A percentile compares a stretch with the other conserved stretches of the same genome.
Conservation (phyloP, 2,329 filamentous ascomycete genomes). For the Alternaria brassicae region DNA sequence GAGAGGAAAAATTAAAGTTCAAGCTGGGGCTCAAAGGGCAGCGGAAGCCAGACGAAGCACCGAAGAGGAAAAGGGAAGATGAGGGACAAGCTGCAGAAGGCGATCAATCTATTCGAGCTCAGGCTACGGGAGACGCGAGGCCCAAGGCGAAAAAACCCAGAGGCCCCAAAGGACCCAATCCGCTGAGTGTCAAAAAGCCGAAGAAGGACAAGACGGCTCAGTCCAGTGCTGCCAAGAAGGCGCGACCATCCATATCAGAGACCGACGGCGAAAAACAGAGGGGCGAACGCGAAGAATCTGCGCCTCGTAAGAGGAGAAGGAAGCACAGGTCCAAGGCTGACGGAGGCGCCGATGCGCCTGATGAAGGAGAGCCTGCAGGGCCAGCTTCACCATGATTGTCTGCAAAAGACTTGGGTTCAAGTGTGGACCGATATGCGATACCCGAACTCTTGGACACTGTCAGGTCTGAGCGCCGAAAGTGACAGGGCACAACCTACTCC, state of each 20-base stretch:
- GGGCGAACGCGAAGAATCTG: slow-evolving; percentile 30
- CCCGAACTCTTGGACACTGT: slow-evolving; percentile 10
- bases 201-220: slow-evolving; percentile 57
- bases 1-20: slow-evolving; percentile 78
- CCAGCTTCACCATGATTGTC: slow-evolving; percentile 30
- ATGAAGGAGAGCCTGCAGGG: slow-evolving; percentile 26
- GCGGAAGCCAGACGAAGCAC: slow-evolving; percentile 36
- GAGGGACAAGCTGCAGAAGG: slow-evolving; percentile 50
- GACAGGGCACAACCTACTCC: slow-evolving; percentile 2
- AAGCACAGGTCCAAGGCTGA: slow-evolving; percentile 49
- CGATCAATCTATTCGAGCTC: slow-evolving; percentile 27
- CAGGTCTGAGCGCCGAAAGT: not conserved
- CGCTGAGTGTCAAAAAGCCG: slow-evolving; percentile 72
- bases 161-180: slow-evolving; percentile 74
- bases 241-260: slow-evolving; percentile 20
- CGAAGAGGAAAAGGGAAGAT: slow-evolving; percentile 54
- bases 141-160: slow-evolving; percentile 61
- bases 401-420: not conserved
- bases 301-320: slow-evolving; percentile 49
- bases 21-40: slow-evolving; percentile 68
- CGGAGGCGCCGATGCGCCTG: slow-evolving; percentile 22
- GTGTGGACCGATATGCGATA: slow-evolving; percentile 15
- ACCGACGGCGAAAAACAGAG: slow-evolving; percentile 12
- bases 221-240: slow-evolving; percentile 23
- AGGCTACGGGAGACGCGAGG: slow-evolving; percentile 28